A percentile compares a stretch with the other conserved stretches of the same genome.
Evolutionary conservation across 192 early-diverging fungal genomes (phyloP).

Genomic region (Podila epicladia): DNA sequence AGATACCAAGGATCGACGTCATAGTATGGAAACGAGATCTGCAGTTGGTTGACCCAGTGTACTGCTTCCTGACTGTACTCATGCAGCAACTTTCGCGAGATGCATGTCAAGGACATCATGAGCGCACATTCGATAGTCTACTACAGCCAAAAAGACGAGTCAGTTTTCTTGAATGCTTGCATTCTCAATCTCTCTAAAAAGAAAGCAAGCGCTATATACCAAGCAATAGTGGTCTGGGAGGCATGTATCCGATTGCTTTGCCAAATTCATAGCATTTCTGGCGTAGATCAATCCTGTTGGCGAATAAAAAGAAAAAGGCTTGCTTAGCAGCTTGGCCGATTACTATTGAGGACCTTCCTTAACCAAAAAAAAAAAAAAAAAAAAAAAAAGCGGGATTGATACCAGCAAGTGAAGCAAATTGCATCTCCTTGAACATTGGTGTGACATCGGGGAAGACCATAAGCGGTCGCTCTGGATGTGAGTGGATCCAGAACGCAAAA

Average conservation of each 20-base stretch:
- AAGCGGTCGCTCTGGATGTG: background rate
- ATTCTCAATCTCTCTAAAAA: background rate
- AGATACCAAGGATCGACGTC: constrained; percentile 12
- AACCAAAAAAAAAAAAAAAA: background rate
- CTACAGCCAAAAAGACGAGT: background rate
- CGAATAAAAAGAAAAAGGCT: no score
- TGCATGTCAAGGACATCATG: constrained; percentile 25
- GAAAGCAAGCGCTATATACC: background rate
- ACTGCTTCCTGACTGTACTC: constrained; percentile 25
- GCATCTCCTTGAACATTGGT: constrained; percentile 24
- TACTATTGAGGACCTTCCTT: background rate
- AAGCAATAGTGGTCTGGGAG: constrained; percentile 8
- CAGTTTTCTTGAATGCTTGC: background rate
- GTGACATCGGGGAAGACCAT: constrained; percentile 4
- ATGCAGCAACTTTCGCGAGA: constrained; percentile 9
- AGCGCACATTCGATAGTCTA: constrained; percentile 18
- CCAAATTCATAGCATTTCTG: background rate
- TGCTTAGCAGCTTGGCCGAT: background rate
- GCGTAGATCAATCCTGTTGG: constrained; percentile 10
- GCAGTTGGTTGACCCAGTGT: constrained; percentile 15
- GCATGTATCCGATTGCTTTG: background rate
- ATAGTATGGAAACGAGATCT: constrained; percentile 3
- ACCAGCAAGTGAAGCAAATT: constrained; percentile 21
- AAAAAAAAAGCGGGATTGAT: background rate
- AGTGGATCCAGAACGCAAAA: constrained; percentile 25